Base-by-base conservation (phyloP, 1,284 basidiomycete genomes). In the Melanopsichium pennsylvanicum region DNA sequence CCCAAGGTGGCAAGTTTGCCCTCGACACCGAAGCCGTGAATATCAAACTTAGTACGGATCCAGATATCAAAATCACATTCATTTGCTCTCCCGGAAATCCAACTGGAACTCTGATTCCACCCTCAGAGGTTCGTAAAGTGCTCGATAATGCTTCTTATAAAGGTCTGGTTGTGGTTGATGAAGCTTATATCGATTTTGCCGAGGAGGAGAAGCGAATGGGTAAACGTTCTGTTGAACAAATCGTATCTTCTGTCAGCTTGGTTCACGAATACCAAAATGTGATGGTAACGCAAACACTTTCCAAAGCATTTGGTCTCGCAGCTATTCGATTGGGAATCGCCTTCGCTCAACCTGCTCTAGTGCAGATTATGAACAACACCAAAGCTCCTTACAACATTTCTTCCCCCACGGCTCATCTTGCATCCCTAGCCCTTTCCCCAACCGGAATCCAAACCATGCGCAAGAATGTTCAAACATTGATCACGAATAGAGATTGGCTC, bases 381-480 rank as follows among this genome's bases (percentile, higher is more conserved):
- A 98, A 98, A 82, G 96, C 95, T 0, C 95, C 95, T 0, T 99
- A 98, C 85, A 97, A 97, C 82, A 89, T 98, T 71, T 95, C 93
- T 12, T 87, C 90, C 0, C 93, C 93, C 0, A 92, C 93, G 3
- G 92, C 95, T 7, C 84, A 87, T 40, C 87, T 97, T 25, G 93
- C 93, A 0, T 83, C 89, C 12, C 85, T 90, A 10, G 92, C 95
- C 0, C 85, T 92, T 29, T 87, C 89, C 0, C 84, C 87, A 0
- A 76, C 83, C 12, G 89, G 91, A 5, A 74, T 96, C 12, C 76
- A 81, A 0, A 75, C 82, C 15, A 93, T 93, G 89, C 85, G 84
- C n/a, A 47, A 73, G 23, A 91, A 92, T 73, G 85, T 90, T 2
- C 63, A 82, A 11, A 85, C 84, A 0, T 85, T 95, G 27, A 84